Percentiles rank a stretch among this genome's conserved stretches.
phyloP scores from a whole-genome alignment of 495 filamentous ascomycete species.

The Cercophora sp. region DNA sequence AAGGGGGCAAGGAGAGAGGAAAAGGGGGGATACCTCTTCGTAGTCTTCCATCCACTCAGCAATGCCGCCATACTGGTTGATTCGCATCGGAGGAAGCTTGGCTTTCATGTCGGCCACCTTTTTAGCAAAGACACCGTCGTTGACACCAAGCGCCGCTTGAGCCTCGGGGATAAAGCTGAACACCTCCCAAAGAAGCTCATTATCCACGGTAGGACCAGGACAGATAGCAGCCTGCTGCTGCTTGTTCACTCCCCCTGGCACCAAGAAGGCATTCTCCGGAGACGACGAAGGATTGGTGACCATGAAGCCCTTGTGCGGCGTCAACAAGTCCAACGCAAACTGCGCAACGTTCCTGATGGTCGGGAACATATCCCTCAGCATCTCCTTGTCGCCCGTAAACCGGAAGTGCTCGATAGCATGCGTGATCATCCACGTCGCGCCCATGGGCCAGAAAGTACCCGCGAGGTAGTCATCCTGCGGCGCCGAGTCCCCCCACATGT shows the following conservation, averaged over 20 bases:
- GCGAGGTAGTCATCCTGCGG: conserved; percentile 5
- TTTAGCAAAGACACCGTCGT: not conserved
- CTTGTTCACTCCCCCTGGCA: not conserved
- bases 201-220: conserved; percentile 4
- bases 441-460: conserved; percentile 6
- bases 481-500: conserved; percentile 10
- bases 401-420: conserved; percentile 7
- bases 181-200: conserved; percentile 6
- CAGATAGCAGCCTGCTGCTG: not conserved
- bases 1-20: not conserved
- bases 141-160: not conserved
- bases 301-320: conserved; percentile 4
- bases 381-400: conserved; percentile 7
- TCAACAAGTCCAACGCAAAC: conserved; percentile 4
- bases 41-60: conserved; percentile 11
- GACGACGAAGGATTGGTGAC: conserved; percentile 5
- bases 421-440: conserved; percentile 9
- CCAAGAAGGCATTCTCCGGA: conserved; percentile 4
- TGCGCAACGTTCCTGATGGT: conserved; percentile 4
- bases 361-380: conserved; percentile 8
- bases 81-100: conserved; percentile 4
- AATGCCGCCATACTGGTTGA: conserved; percentile 8
- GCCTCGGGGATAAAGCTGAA: conserved; percentile 8
- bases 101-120: not conserved
- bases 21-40: not conserved